These are phyloP conservation scores for Globisporangium middletonii DNA, from an alignment of 352 stramenopile species.

Conservation along the genomic window DNA sequence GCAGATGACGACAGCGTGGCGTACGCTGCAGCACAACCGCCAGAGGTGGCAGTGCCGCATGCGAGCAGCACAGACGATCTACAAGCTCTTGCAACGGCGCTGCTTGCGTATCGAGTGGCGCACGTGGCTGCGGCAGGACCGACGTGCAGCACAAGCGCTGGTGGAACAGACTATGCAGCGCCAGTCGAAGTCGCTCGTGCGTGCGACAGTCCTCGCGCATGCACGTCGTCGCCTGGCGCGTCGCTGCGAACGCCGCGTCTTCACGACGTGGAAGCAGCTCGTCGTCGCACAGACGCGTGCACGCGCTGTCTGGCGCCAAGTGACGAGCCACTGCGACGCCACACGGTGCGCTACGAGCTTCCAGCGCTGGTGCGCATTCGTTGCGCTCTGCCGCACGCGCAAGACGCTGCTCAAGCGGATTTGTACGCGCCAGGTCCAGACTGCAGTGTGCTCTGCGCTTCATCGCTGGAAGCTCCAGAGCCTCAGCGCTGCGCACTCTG, in stretches of 20 bases:
- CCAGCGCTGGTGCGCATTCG: not conserved
- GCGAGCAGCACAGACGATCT: not conserved
- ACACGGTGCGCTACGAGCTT: not conserved
- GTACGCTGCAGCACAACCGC: not conserved
- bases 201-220: not conserved
- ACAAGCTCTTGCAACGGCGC: not conserved
- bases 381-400: not conserved
- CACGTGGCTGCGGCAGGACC: constrained; percentile 9
- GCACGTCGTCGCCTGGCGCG: not conserved
- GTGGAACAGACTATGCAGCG: not conserved
- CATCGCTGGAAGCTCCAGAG: constrained; percentile 9
- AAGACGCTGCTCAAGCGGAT: not conserved
- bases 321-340: not conserved
- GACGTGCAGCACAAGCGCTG: not conserved
- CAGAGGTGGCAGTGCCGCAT: not conserved
- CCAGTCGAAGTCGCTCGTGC: constrained; percentile 5
- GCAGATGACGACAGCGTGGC: not conserved
- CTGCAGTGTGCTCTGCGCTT: not conserved
- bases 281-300: not conserved
- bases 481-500: not conserved
- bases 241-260: not conserved
- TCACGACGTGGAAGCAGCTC: constrained; percentile 3
- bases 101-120: constrained; percentile 9
- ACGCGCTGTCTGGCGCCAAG: not conserved
- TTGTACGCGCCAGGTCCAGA: not conserved